Evolutionary conservation across 2,329 filamentous ascomycete genomes (phyloP), one percentile per base, ranked within the genome.

Genomic region (Fusarium beomiforme): DNA sequence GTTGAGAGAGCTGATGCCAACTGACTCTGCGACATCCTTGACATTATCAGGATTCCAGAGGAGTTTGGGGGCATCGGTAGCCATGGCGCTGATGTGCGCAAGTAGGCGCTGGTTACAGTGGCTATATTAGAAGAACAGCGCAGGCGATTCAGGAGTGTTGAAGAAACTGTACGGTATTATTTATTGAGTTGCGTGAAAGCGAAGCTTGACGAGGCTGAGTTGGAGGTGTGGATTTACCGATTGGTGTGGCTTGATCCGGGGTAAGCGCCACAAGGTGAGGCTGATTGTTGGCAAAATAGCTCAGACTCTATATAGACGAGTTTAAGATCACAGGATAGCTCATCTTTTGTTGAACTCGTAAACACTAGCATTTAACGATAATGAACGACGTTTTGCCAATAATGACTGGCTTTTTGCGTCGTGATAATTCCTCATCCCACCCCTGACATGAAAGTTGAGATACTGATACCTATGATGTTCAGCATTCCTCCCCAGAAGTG

Each of bases 21-120:
- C 93, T 3, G 96, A 97, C 81, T 99, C 96, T 74, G 96, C 95
- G 67, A 98, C 95, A 80, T 99, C 96, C 76, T 91, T 91, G 76
- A 99, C 93, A 76, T 97, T 98, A 77, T 99, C 96, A 21, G 93
- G 91, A 79, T 98, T 98, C 96, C 96, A 98, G 75, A 98, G 90
- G 29, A 91, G 85, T 77, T 85, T 85, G n/a, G 84, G 81, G 44
- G 77, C 77, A 55, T 82, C 83, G 75, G 75, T 74, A 63, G 81
- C 79, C 81, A 82, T 83, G 77, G 49, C 63, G 65, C 53, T 41
- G 36, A n/a, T 24, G 26, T 33, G 59, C 51, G 49, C 47, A 49
- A 39, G 11, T 5, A 6, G 47, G 53, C 59, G 63, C 59, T 60
- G 1, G 1, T 2, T 24, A 50, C 2, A n/a, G 4, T n/a, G 13